Evolutionary conservation across 495 filamentous ascomycete species (phyloP).

Genomic region (Chlorociboria aeruginascens): DNA sequence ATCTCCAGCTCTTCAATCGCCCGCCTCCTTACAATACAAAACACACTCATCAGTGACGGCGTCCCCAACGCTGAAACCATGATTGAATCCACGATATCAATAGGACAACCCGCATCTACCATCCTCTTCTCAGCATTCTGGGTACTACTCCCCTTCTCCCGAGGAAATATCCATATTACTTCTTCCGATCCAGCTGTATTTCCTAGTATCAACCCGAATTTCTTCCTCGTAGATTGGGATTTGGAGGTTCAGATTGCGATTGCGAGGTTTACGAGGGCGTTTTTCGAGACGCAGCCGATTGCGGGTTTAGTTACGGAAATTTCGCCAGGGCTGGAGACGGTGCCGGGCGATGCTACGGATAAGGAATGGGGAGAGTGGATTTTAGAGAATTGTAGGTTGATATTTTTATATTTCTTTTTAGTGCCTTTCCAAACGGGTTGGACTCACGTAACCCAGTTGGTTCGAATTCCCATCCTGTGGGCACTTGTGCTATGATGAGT

Average conservation of each 20-base stretch:
- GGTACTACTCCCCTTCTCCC: slow-evolving; percentile 35
- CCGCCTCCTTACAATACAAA: slow-evolving; percentile 28
- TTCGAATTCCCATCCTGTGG: slow-evolving; percentile 3
- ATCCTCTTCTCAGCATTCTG: slow-evolving; percentile 28
- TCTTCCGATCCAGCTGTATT: slow-evolving; percentile 22
- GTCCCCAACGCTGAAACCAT: slow-evolving; percentile 32
- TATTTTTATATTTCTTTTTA: background rate
- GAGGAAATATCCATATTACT: slow-evolving; percentile 42
- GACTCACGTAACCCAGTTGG: background rate
- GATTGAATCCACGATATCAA: slow-evolving; percentile 5
- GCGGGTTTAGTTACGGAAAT: slow-evolving; percentile 9
- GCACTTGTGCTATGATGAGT: slow-evolving; percentile 15
- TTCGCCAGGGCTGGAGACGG: slow-evolving; percentile 5
- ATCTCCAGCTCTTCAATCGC: slow-evolving; percentile 19
- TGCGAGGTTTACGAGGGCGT: slow-evolving; percentile 15
- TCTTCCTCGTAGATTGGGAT: slow-evolving; percentile 2
- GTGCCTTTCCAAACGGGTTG: background rate
- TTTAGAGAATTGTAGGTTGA: slow-evolving; percentile 10
- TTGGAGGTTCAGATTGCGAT: slow-evolving; percentile 11
- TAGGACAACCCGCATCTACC: slow-evolving; percentile 7
- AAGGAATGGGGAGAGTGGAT: slow-evolving; percentile 21
- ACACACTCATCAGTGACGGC: slow-evolving; percentile 27
- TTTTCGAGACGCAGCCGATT: slow-evolving; percentile 21
- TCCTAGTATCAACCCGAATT: slow-evolving; percentile 36
- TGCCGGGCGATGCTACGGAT: slow-evolving; percentile 21